Base-by-base conservation (phyloP, 129 eudicot species). In the Lactuca saligna region DNA sequence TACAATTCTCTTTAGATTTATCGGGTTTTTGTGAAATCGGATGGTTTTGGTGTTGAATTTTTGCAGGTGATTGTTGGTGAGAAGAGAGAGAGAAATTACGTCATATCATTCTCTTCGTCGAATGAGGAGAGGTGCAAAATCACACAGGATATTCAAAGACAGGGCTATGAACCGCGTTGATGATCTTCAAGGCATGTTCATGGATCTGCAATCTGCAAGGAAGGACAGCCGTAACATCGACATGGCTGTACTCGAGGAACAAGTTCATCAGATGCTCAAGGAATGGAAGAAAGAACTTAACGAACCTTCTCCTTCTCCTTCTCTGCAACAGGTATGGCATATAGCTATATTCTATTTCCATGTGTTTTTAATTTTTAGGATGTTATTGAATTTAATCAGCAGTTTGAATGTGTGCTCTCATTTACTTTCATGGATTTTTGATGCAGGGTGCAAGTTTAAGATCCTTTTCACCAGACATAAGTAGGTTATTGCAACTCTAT, bases 271-370 rank as follows among this genome's bases (percentile, higher is more conserved):
- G 85, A 87, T 91, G 91, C 87, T 91, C 35, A 82, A 87, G 4
- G 95, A 90, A 70, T 87, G 91, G 95, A 87, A 90, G 71, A 67
- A 87, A 54, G 97, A 87, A 65, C 95, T 90, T 42, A 85, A 79
- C 42, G 82, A 83, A 68, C 92, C 92, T 38, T 91, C 97, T 10
- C 95, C 95, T 54, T 88, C 95, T 9, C 73, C 92, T 60, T 91
- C 95, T 15, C 65, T 91, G 41, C 92, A 87, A 76, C 78, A 71
- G 68, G 74, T 71, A 6, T 54, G 32, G 5, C 12, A 25, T 17
- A 3, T 56, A 39, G 10, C 8, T 56, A 48, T 54, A 3, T 14
- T 12, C 16, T 68, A 10, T 54, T 8, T 17, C 8, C 17, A 3
- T 54, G 11, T 7, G 17, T 6, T 56, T 15, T 56, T n/a, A n/a